phyloP scores from a whole-genome alignment of 2,329 filamentous ascomycete species.

The Venturia carpophila region DNA sequence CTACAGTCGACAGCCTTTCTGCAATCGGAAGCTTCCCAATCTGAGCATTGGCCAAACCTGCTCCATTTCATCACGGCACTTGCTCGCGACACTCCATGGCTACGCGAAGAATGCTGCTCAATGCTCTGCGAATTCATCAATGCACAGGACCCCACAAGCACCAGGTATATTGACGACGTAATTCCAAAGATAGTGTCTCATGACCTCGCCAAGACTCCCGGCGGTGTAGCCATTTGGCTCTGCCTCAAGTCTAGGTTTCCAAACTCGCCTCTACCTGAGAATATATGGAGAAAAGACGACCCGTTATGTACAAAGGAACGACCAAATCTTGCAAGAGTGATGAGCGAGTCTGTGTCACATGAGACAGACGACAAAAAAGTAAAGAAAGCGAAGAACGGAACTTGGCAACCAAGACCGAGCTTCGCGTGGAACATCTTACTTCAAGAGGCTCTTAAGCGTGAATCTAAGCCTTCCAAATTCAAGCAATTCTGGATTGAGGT shows the following conservation, averaged over 20 bases:
- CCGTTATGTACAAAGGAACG: slow-evolving; percentile 65
- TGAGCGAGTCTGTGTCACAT: slow-evolving; percentile 53
- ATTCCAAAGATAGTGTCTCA: slow-evolving; percentile 55
- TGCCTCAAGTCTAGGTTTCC: slow-evolving; percentile 58
- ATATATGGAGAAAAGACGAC: slow-evolving; percentile 65
- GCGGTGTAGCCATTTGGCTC: slow-evolving; percentile 86
- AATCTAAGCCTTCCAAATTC: slow-evolving; percentile 44
- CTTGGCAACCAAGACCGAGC: slow-evolving; percentile 72
- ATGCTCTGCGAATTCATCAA: slow-evolving; percentile 68
- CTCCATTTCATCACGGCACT: slow-evolving; percentile 66
- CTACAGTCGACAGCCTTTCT: slow-evolving; percentile 71
- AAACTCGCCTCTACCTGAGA: slow-evolving; percentile 54
- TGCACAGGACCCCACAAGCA: slow-evolving; percentile 38
- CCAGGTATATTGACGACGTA: slow-evolving; percentile 52
- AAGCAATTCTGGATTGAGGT: slow-evolving; percentile 76
- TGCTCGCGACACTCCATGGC: slow-evolving; percentile 76
- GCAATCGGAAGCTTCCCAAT: slow-evolving; percentile 37
- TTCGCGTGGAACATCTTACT: slow-evolving; percentile 83
- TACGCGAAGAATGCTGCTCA: slow-evolving; percentile 80
- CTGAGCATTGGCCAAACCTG: slow-evolving; percentile 56
- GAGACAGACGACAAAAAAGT: slow-evolving; percentile 43
- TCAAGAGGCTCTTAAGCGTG: slow-evolving; percentile 31
- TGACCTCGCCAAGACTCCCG: slow-evolving; percentile 69
- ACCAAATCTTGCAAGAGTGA: slow-evolving; percentile 60
- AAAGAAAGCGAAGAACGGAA: slow-evolving; percentile 51